Percentiles rank a stretch among this genome's conserved stretches.
phyloP scores from a whole-genome alignment of 805 yeast genomes.

The Nakazawaea ishiwadae region DNA sequence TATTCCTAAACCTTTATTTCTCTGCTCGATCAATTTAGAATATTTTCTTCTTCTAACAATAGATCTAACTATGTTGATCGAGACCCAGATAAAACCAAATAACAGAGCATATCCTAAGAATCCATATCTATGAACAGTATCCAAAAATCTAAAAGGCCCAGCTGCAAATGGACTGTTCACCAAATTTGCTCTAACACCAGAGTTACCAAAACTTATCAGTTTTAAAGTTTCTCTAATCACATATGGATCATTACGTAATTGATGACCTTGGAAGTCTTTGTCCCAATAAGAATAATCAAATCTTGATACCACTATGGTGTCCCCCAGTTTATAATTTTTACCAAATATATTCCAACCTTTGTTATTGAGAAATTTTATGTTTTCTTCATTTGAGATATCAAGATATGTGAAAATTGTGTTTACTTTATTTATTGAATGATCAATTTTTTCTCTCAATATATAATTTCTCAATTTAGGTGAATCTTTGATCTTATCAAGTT shows the following conservation, averaged over 20 bases:
- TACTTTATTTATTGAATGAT: slow-evolving; percentile 32
- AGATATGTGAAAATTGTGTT: slow-evolving; percentile 43
- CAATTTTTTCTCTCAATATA: slow-evolving; percentile 49
- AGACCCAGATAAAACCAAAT: slow-evolving; percentile 5
- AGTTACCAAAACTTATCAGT: slow-evolving; percentile 30
- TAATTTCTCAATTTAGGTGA: slow-evolving; percentile 37
- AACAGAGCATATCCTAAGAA: slow-evolving; percentile 34
- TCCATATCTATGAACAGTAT: slow-evolving; percentile 39
- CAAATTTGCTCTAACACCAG: slow-evolving; percentile 23
- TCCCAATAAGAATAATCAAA: slow-evolving; percentile 28
- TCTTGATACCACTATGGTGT: slow-evolving; percentile 47
- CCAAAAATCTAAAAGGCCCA: slow-evolving; percentile 35
- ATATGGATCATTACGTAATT: slow-evolving; percentile 27
- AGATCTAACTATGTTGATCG: background rate
- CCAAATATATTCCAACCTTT: slow-evolving; percentile 33
- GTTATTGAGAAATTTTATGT: slow-evolving; percentile 23
- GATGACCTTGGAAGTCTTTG: slow-evolving; percentile 29
- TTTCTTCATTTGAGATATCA: slow-evolving; percentile 35
- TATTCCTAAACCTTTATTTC: slow-evolving; percentile 10
- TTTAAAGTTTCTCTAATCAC: slow-evolving; percentile 33
- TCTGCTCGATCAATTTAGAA: slow-evolving; percentile 1
- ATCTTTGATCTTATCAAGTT: slow-evolving; percentile 36
- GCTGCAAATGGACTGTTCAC: slow-evolving; percentile 40
- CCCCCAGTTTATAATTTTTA: slow-evolving; percentile 42
- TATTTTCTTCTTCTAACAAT: background rate